Evolutionary conservation across 2,329 filamentous ascomycete species (phyloP).

Genomic region (Byssothecium circinans): DNA sequence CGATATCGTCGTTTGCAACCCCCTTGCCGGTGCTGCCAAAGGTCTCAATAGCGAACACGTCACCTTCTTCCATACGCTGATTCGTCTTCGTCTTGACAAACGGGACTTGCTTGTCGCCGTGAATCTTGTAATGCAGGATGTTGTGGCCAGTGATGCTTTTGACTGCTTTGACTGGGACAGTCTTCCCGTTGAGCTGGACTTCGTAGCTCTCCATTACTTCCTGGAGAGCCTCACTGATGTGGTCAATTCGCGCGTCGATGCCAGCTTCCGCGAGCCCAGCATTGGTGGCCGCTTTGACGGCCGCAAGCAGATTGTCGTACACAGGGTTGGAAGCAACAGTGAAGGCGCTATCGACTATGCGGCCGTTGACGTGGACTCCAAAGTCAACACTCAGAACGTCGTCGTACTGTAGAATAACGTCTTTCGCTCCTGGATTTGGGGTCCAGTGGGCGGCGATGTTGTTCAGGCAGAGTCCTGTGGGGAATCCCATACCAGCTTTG

Average conservation of each 20-base stretch:
- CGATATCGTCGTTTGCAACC: constrained; percentile 76
- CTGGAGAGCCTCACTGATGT: constrained; percentile 82
- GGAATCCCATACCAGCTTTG: constrained; percentile 81
- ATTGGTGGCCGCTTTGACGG: constrained; percentile 69
- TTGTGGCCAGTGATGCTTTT: constrained; percentile 89
- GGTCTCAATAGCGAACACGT: constrained; percentile 93
- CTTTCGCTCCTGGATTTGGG: constrained; percentile 83
- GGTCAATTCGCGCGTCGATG: constrained; percentile 84
- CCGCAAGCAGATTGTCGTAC: constrained; percentile 66
- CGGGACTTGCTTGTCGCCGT: constrained; percentile 88
- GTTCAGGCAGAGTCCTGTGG: constrained; percentile 79
- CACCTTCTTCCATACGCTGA: constrained; percentile 96
- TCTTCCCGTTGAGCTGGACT: constrained; percentile 75
- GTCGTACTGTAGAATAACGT: constrained; percentile 67
- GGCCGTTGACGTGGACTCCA: constrained; percentile 69
- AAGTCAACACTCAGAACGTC: constrained; percentile 78
- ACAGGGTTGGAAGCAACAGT: constrained; percentile 67
- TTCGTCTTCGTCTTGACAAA: constrained; percentile 83
- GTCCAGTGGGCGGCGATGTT: constrained; percentile 83
- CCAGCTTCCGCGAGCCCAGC: constrained; percentile 83
- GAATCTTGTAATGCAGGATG: constrained; percentile 86
- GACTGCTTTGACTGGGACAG: constrained; percentile 78
- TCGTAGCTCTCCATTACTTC: constrained; percentile 93
- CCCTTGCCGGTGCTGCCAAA: constrained; percentile 86
- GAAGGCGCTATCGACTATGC: constrained; percentile 72